Evolutionary conservation across 2,329 filamentous ascomycete species (phyloP).

Genomic region (Alternaria postmessia): DNA sequence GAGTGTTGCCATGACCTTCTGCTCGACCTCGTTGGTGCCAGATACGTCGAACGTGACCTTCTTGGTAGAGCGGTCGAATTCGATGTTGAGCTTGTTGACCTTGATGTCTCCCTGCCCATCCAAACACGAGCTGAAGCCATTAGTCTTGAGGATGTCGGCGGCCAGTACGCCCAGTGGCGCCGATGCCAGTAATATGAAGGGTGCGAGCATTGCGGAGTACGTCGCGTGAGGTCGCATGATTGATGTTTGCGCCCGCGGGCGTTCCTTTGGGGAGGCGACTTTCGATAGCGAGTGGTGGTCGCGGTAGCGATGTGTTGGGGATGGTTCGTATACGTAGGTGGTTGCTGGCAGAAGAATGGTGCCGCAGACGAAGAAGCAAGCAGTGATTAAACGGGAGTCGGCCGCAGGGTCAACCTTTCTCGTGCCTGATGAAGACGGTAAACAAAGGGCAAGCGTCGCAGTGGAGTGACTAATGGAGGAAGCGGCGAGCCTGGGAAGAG

Average conservation of each 20-base stretch:
- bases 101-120: conserved; percentile 65
- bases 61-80: conserved; percentile 78
- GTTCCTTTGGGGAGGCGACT: conserved; percentile 20
- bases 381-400: conserved; percentile 38
- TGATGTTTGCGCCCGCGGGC: conserved; percentile 42
- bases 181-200: conserved; percentile 49
- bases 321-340: neutral
- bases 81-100: conserved; percentile 77
- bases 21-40: conserved; percentile 74
- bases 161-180: conserved; percentile 64
- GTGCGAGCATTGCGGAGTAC: conserved; percentile 49
- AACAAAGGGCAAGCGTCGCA: conserved; percentile 18
- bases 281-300: conserved; percentile 21
- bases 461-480: conserved; percentile 3
- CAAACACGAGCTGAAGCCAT: conserved; percentile 79
- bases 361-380: neutral
- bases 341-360: conserved; percentile 15
- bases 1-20: conserved; percentile 82
- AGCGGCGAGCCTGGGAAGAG: neutral
- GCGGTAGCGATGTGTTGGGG: neutral
- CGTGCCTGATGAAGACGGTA: conserved; percentile 32
- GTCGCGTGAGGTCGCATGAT: conserved; percentile 47
- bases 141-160: conserved; percentile 77
- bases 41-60: conserved; percentile 82
- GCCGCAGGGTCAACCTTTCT: conserved; percentile 50